Percentiles rank a stretch among this genome's conserved stretches.
Evolutionary conservation across 129 eudicot species (phyloP).

Genomic region (Flaveria ramosissima): DNA sequence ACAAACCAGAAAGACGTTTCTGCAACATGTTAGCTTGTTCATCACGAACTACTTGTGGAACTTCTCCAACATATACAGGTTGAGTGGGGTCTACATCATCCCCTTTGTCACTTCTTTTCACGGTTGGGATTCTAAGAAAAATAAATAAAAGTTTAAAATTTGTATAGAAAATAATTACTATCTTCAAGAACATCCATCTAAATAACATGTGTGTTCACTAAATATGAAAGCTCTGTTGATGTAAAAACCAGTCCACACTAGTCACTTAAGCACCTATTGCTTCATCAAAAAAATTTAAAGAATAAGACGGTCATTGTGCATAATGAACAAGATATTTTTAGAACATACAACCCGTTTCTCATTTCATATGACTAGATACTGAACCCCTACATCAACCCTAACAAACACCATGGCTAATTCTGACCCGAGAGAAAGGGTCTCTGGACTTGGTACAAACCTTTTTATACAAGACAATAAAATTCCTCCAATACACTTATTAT

Average conservation of each 20-base stretch:
- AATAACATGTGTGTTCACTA: slow-evolving; percentile 22
- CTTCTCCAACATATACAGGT: slow-evolving; percentile 88
- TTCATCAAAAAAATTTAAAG: not conserved
- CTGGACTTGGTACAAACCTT: not conserved
- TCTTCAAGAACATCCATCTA: slow-evolving; percentile 10
- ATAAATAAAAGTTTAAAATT: slow-evolving; percentile 15
- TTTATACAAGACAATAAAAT: not conserved
- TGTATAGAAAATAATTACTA: not conserved
- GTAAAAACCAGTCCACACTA: not conserved
- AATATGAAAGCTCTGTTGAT: not conserved
- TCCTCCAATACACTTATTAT: not conserved
- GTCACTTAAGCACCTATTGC: not conserved
- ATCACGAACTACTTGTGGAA: slow-evolving; percentile 89
- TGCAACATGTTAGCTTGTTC: slow-evolving; percentile 57
- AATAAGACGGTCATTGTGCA: not conserved
- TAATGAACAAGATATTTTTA: not conserved
- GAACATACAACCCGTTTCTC: slow-evolving; percentile 13
- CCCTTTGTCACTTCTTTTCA: slow-evolving; percentile 43
- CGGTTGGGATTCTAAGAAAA: slow-evolving; percentile 58
- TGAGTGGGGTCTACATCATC: slow-evolving; percentile 61
- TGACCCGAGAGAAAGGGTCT: not conserved
- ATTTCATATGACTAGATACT: not conserved
- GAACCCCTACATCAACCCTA: slow-evolving; percentile 11
- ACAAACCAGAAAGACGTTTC: slow-evolving; percentile 64
- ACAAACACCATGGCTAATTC: slow-evolving; percentile 8